Evolutionary conservation across 371 early-diverging fungal genomes (phyloP).

Genomic region (Mortierella sp.): DNA sequence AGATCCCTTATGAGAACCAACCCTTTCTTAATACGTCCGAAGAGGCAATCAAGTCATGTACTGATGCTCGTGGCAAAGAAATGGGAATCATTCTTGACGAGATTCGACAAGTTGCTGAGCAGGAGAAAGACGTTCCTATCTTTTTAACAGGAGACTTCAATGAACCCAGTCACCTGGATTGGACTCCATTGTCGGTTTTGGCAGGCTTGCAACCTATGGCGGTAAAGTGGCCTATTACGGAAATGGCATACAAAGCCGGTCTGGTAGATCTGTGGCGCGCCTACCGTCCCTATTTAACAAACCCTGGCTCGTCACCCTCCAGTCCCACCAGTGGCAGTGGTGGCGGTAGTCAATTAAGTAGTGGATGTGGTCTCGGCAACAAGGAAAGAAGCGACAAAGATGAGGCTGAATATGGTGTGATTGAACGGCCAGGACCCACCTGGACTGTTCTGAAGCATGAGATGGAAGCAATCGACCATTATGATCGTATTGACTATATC

Average conservation of each 20-base stretch:
- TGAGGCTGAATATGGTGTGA: conserved; percentile 17
- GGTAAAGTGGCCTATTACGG: conserved; percentile 48
- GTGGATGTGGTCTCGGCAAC: not conserved
- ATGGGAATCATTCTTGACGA: conserved; percentile 42
- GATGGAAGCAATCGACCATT: conserved; percentile 37
- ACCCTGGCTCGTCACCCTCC: conserved; percentile 6
- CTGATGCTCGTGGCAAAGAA: conserved; percentile 44
- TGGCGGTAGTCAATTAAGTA: not conserved
- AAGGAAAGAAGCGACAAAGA: not conserved
- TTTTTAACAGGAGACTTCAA: conserved; percentile 58
- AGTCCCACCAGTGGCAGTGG: not conserved
- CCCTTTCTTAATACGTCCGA: conserved; percentile 41
- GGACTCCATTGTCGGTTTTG: conserved; percentile 48
- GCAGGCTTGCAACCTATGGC: conserved; percentile 49
- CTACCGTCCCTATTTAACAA: conserved; percentile 3
- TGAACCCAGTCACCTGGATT: conserved; percentile 58
- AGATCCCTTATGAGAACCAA: conserved; percentile 50
- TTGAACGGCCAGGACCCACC: conserved; percentile 41
- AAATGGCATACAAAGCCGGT: conserved; percentile 39
- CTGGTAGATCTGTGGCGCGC: conserved; percentile 56
- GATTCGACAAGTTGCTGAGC: conserved; percentile 28
- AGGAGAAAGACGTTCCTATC: conserved; percentile 44
- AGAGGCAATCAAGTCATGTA: conserved; percentile 44
- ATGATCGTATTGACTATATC: conserved; percentile 57
- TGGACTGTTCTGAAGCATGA: conserved; percentile 34